Percentiles rank a stretch among this genome's conserved stretches.
Conservation (phyloP, 1,284 basidiomycete genomes). For the Malassezia furfur region DNA sequence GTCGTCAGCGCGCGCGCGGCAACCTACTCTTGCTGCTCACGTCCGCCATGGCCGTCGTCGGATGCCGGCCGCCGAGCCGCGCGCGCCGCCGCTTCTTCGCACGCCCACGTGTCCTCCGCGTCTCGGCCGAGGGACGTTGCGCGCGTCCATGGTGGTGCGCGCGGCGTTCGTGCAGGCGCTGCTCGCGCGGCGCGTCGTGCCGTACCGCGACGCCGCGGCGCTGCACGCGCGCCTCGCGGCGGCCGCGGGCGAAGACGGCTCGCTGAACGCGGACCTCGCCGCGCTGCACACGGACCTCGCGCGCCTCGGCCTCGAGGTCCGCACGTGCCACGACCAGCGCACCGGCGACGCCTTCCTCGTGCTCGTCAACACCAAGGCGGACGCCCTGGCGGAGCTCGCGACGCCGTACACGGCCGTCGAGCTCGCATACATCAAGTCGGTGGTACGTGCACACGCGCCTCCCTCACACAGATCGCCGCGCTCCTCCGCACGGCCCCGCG, state of each 20-base stretch:
- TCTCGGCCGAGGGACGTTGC: conserved; percentile 6
- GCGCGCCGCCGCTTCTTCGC: not conserved
- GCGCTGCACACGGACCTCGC: conserved; percentile 7
- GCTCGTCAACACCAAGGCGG: conserved; percentile 35
- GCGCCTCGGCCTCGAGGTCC: conserved; percentile 29
- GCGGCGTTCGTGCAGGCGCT: conserved; percentile 16
- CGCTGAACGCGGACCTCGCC: not conserved
- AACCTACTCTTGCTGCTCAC: conserved; percentile 16
- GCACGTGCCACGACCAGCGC: conserved; percentile 25
- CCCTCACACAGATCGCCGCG: conserved; percentile 4
- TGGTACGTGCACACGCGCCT: conserved; percentile 15
- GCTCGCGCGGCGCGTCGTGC: conserved; percentile 5
- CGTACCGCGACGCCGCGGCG: not conserved
- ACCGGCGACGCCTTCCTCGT: conserved; percentile 20
- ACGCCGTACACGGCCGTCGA: conserved; percentile 32
- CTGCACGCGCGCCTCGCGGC: not conserved
- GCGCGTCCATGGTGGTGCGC: conserved; percentile 2
- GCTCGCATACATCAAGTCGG: conserved; percentile 29
- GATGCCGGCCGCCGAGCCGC: not conserved
- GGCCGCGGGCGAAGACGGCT: no score
- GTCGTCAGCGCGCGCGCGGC: not conserved
- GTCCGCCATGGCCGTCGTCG: not conserved
- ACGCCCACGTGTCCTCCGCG: not conserved
- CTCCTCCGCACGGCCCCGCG: not conserved
- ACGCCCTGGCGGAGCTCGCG: conserved; percentile 29